A percentile compares a stretch with the other conserved stretches of the same genome.
phyloP scores from a whole-genome alignment of 78 protist genomes.

The Ministeria vibrans region DNA sequence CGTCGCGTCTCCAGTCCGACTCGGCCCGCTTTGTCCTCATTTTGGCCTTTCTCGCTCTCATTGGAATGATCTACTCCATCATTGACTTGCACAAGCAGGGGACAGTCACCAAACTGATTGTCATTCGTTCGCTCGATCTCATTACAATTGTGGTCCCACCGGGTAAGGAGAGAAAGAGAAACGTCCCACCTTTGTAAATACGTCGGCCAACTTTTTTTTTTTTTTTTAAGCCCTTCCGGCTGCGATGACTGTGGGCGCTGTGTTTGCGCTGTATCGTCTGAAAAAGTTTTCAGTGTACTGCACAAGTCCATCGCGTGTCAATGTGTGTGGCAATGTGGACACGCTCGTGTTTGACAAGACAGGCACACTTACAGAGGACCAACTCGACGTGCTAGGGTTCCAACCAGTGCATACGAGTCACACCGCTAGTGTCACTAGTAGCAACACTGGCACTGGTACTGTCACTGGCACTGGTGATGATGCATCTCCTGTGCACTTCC shows the following conservation, averaged over 20 bases:
- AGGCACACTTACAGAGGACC: conserved; percentile 89
- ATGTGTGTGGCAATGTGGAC: conserved; percentile 62
- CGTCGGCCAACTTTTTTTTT: not conserved
- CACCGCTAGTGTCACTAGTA: too few species aligned
- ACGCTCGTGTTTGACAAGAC: conserved; percentile 84
- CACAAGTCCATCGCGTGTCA: conserved; percentile 40
- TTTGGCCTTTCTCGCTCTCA: conserved; percentile 18
- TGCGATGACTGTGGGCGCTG: conserved; percentile 75
- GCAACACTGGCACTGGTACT: too few species aligned
- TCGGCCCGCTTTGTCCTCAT: conserved; percentile 56
- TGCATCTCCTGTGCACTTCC: too few species aligned
- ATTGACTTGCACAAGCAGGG: conserved; percentile 17
- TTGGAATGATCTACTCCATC: conserved; percentile 29
- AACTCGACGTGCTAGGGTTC: conserved; percentile 64
- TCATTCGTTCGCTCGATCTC: conserved; percentile 61
- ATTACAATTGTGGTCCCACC: conserved; percentile 82
- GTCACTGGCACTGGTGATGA: too few species aligned
- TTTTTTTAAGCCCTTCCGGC: conserved; percentile 60
- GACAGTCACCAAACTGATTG: not conserved
- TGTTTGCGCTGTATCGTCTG: conserved; percentile 52
- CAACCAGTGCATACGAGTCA: too few species aligned
- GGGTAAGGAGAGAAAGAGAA: not conserved
- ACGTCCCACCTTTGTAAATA: not conserved
- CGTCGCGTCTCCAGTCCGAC: conserved; percentile 65
- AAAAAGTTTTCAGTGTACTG: conserved; percentile 49